phyloP scores from a whole-genome alignment of 2,329 filamentous ascomycete genomes.

The Pestalotiopsis sp. region DNA sequence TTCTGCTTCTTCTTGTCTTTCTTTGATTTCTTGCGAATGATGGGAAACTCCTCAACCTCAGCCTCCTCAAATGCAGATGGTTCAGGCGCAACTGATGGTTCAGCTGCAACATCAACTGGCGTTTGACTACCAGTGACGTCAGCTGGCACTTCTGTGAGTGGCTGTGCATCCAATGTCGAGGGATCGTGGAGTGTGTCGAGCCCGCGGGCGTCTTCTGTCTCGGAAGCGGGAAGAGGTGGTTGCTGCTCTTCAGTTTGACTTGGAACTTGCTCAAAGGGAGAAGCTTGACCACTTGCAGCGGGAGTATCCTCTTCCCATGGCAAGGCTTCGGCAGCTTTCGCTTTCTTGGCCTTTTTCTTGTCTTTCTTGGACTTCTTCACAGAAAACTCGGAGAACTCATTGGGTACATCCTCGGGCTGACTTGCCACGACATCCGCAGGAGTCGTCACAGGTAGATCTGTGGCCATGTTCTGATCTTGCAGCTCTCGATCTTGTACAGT shows the following conservation, averaged over 20 bases:
- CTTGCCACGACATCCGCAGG: not conserved
- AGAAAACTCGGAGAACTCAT: constrained; percentile 19
- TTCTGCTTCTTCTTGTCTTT: constrained; percentile 36
- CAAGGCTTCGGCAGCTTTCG: constrained; percentile 7
- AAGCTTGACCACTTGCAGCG: not conserved
- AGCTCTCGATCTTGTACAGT: not conserved
- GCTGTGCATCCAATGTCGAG: not conserved
- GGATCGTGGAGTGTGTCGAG: not conserved
- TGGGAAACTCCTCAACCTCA: constrained; percentile 28
- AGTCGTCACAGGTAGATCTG: not conserved
- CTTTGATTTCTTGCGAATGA: constrained; percentile 27
- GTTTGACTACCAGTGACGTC: not conserved
- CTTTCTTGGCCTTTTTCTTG: constrained; percentile 29
- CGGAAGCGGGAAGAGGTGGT: not conserved
- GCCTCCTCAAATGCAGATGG: constrained; percentile 18
- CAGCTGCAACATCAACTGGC: not conserved
- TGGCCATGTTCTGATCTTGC: not conserved
- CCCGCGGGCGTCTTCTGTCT: not conserved
- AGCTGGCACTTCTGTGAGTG: not conserved
- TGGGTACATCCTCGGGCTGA: not conserved
- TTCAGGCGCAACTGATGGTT: not conserved
- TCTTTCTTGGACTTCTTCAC: constrained; percentile 37
- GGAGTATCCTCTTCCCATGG: constrained; percentile 6
- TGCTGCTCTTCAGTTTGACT: not conserved
- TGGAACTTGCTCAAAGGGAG: not conserved